Evolutionary conservation across 116 monocot genomes (phyloP), one percentile per base, ranked within the genome.

Genomic region (Trichopus zeylanicus): DNA sequence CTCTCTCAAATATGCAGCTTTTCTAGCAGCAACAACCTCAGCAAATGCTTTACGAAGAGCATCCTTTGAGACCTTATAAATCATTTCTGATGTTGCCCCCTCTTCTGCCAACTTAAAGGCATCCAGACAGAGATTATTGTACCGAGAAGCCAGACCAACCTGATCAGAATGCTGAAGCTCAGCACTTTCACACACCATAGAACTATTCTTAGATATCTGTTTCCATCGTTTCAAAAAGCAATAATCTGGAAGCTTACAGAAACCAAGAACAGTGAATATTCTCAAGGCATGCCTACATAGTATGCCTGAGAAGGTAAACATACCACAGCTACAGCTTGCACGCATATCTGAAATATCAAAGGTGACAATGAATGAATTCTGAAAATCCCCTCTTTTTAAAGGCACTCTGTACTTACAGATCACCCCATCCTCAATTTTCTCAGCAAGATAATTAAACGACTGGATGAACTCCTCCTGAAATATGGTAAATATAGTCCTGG

Each of bases 401-500:
- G 51, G 21, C n/a, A 70, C 70, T 46, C 16, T 29, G 9, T 53
- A 73, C 23, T 24, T 60, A 16, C 39, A 54, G 19, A 52, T 31
- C 4, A 29, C 13, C 3, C 55, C 66, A 31, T 66, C 73, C 31
- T 66, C 53, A 21, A 24, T 27, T 47, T 73, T 73, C 24, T 60
- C 66, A 10, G 53, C 53, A 12, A 39, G 30, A 61, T 46, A 66
- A 47, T 22, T 31, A 7, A 51, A 66, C 6, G 73, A 59, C 22
- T 66, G 66, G 26, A 66, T 42, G 31, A 66, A 46, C 47, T 73
- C 73, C 38, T 73, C 66, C 19, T 73, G 73, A 60, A 73, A 73
- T 20, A 60, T 66, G 48, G 58, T 34, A 27, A 73, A 73, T 12
- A 73, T 47, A 6, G 73, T 68, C 34, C 52, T 74, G 10, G 74